Base-by-base conservation (phyloP, 441 rosid species). In the Jatropha multifida region DNA sequence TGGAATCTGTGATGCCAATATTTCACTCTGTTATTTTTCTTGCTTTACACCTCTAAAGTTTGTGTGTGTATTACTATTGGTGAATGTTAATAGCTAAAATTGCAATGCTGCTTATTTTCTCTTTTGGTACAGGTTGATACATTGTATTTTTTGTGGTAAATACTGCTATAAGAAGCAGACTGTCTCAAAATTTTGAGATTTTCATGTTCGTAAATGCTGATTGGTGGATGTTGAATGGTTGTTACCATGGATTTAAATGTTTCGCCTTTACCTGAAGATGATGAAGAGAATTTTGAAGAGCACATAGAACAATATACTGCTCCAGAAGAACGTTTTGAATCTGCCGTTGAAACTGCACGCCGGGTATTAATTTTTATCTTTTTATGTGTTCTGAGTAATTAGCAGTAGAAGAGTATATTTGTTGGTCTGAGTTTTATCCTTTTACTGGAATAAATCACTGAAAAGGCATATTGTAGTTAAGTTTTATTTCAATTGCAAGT, bases 231-330 rank as follows among this genome's bases (percentile, higher is more conserved):
- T 78, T 90, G 92, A 90, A 88, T 93, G 94, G 86, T 86, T 81
- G 90, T 89, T 80, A 85, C 89, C 67, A 94, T 94, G 99, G 98
- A 96, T 82, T 77, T 96, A 69, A 96, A 96, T 87, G 98, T 89
- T 74, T 88, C 92, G 5, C 97, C 97, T 4, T 80, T 89, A 76
- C 99, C 99, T n/a, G 99, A 96, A 78, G 98, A 92, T 63, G 97
- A 94, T n/a, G 99, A 96, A n/a, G 99, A 93, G 74, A 87, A 81
- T 55, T 90, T 83, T 68, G 97, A 87, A 26, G 70, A 88, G 69
- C 94, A 73, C 71, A 61, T 81, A 46, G 93, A 88, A 65, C 85
- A 89, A 49, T 92, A 81, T 71, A 66, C 80, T 0, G 76, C 85
- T 4, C 87, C 86, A 4, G 85, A 78, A 67, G 98, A 90, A 23